Base-by-base conservation (phyloP, 345 rosid genomes). In the Fremontodendron californicum region DNA sequence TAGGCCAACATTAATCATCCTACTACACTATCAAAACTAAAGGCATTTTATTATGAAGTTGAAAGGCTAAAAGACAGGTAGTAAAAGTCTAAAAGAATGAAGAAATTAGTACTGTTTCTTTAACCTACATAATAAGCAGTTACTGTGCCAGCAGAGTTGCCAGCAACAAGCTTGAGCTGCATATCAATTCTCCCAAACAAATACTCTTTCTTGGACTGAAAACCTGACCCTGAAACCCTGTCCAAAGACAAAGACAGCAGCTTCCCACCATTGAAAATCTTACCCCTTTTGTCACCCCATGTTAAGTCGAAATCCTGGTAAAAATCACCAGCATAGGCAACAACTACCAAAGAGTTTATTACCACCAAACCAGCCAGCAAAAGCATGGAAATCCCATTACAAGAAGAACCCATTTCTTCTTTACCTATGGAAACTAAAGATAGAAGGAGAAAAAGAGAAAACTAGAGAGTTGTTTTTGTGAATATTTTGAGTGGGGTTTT, bases 111-210 rank as follows among this genome's bases (percentile, higher is more conserved):
- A 37, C 11, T 23, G 15, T 60, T 58, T 33, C 4, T 46, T 60
- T 7, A 55, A 79, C 82, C 12, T 84, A 90, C 93, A 68, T 90
- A 88, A 68, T 84, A 88, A 61, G 93, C 85, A 15, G 94, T 88
- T 43, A 90, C 90, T 3, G 94, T 90, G 72, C 94, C 94, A 9
- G 94, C 94, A 12, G 94, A 88, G 79, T 90, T 86, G 23, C 90
- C 87, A 2, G 90, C 89, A 9, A 90, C 92, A 49, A 90, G 90
- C 76, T 90, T 90, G 62, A 90, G 85, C 76, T 90, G 89, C 92
- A 87, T 87, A 68, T 88, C 92, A 27, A 90, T 85, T 55, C 90
- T 83, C 1, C 90, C 90, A 62, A 84, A 90, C 9, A 90, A 21
- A 76, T 86, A 90, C 60, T 88, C 88, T 60, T 82, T 87, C 81